Evolutionary conservation across 176 grass and related monocot species (phyloP).

Genomic region (Oryza meyeriana): DNA sequence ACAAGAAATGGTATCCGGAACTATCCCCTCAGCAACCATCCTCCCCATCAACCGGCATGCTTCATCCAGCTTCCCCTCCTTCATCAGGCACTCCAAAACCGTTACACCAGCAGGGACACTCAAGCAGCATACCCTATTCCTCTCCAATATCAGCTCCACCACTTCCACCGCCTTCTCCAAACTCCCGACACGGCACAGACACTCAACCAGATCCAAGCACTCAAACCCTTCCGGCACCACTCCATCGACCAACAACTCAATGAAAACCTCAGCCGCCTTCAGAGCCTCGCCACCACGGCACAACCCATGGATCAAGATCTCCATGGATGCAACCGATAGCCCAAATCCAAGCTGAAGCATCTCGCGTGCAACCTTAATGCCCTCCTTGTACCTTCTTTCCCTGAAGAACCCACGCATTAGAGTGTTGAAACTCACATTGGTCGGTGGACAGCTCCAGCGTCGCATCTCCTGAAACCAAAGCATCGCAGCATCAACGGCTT

Average conservation of each 20-base stretch:
- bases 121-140: constrained; percentile 19
- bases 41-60: constrained; percentile 51
- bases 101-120: constrained; percentile 54
- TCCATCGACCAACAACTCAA: constrained; percentile 41
- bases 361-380: constrained; percentile 60
- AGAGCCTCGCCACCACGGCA: constrained; percentile 35
- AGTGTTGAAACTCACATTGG: constrained; percentile 68
- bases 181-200: constrained; percentile 36
- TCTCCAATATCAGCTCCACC: constrained; percentile 53
- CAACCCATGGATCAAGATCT: constrained; percentile 65
- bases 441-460: constrained; percentile 42
- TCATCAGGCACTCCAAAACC: constrained; percentile 53
- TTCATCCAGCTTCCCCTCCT: constrained; percentile 37
- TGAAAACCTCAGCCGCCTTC: constrained; percentile 52
- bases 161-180: constrained; percentile 55
- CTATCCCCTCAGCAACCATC: constrained; percentile 52
- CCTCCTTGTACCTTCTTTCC: constrained; percentile 55
- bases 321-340: constrained; percentile 53
- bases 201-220: constrained; percentile 51
- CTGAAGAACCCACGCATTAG: constrained; percentile 75
- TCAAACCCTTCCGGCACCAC: constrained; percentile 66
- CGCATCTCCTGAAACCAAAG: constrained; percentile 68
- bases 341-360: constrained; percentile 62
- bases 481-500: constrained; percentile 53
- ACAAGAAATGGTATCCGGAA: constrained; percentile 50